Base-by-base conservation (phyloP, 768 basidiomycete species). In the Suillus plorans region DNA sequence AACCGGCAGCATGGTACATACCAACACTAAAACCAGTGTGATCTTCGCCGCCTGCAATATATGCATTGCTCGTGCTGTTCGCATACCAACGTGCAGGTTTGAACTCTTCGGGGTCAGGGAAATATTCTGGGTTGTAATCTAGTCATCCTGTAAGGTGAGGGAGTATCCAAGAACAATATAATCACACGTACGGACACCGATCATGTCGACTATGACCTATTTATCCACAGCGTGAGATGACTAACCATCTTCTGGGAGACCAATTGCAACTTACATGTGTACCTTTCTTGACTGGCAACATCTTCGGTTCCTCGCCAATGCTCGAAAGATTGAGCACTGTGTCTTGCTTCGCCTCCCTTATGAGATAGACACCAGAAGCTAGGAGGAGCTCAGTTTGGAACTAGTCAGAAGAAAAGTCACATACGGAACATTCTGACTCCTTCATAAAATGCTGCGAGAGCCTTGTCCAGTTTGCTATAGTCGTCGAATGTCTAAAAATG, bases 41-140 rank as follows among this genome's bases (percentile, higher is more conserved):
- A 42, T 69, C 72, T 39, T 72, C 71, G n/a, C 42, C 59, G 1
- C 67, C 67, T 14, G 28, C n/a, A 53, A 65, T 41, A 39, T 28
- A 22, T 56, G 65, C 61, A 36, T 65, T 67, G 44, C 60, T 44
- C 39, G 64, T 55, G 9, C 39, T 18, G n/a, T 66, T 57, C 20
- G 49, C 45, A 57, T 78, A 76, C 82, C 82, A 83, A 49, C 80
- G 71, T 22, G 76, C 75, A 16, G 80, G 76, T 31, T 72, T 69
- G 65, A 73, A 81, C 42, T 73, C 70, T 16, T 76, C 69, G 1
- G 82, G 80, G 9, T 80, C 75, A 13, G 73, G 64, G 64, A 79
- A 81, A 61, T 77, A 71, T 9, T 71, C 69, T 4, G 76, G 71
- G 63, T 80, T 76, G 67, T 79, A 75, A 49, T 79, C 81, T 80